Conservation (phyloP, 441 rosid species). For the Syzygium syzygioides region DNA sequence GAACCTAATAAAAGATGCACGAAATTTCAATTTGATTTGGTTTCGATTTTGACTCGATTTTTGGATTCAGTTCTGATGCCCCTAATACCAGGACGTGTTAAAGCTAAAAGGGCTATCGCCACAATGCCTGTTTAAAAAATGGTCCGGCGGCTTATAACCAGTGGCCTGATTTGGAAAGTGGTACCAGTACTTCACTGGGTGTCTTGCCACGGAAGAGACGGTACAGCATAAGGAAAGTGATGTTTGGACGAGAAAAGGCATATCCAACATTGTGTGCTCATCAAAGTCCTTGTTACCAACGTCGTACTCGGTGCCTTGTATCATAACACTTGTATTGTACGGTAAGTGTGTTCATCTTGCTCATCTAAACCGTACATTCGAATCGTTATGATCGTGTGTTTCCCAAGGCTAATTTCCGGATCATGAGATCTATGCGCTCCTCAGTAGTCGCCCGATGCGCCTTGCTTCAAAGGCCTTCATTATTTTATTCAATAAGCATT, state of each 20-base stretch:
- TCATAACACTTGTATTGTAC: not conserved
- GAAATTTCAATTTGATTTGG: too few relatives aligned
- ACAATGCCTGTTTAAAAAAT: not conserved
- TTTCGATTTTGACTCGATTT: too few relatives aligned
- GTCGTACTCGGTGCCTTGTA: not conserved
- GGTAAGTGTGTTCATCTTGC: rapidly evolving
- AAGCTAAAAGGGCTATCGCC: not conserved
- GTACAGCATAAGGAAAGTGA: not conserved
- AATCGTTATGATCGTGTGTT: not conserved
- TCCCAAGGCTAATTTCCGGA: not conserved
- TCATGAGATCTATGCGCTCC: not conserved
- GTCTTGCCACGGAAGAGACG: not conserved
- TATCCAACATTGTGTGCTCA: not conserved
- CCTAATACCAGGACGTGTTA: too few relatives aligned
- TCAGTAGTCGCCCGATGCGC: too few relatives aligned
- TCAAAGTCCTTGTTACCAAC: not conserved
- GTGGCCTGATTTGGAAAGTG: not conserved
- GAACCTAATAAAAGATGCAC: too few relatives aligned
- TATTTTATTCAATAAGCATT: too few relatives aligned
- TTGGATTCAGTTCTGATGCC: too few relatives aligned
- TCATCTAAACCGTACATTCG: not conserved
- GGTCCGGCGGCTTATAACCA: not conserved
- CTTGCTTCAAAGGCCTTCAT: not conserved
- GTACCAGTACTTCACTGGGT: not conserved
- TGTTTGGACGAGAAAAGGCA: not conserved